These are phyloP conservation scores for Mrakia blollopis DNA, from an alignment of 768 basidiomycete species.

Conservation along the genomic window DNA sequence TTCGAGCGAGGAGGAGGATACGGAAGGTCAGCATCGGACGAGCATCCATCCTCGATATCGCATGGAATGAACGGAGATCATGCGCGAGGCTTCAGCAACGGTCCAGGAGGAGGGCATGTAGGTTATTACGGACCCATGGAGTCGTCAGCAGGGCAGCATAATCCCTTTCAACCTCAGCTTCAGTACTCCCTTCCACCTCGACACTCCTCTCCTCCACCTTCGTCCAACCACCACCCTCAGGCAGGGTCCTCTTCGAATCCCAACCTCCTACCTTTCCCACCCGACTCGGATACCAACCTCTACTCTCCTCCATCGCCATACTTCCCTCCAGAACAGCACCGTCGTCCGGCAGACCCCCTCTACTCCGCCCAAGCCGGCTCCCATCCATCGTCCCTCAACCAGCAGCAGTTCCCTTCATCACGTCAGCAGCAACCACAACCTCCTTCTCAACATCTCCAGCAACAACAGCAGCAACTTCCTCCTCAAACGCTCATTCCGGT, in stretches of 20 bases:
- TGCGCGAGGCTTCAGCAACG: neutral
- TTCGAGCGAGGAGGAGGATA: neutral
- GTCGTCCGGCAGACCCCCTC: slow-evolving; percentile 42
- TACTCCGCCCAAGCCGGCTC: slow-evolving; percentile 33
- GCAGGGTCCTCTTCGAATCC: slow-evolving; percentile 20
- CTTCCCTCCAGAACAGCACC: slow-evolving; percentile 41
- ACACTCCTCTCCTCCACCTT: slow-evolving; percentile 25
- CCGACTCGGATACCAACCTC: slow-evolving; percentile 35
- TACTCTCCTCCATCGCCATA: slow-evolving; percentile 39
- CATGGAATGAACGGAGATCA: neutral
- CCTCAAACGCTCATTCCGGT: slow-evolving; percentile 9
- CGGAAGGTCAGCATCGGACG: slow-evolving; percentile 2
- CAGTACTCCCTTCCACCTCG: slow-evolving; percentile 15
- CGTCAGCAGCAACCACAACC: slow-evolving; percentile 14
- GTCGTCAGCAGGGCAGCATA: neutral
- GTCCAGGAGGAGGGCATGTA: neutral
- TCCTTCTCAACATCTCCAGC: slow-evolving; percentile 7
- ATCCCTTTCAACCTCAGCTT: neutral
- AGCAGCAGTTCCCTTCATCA: slow-evolving; percentile 6
- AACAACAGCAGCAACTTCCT: slow-evolving; percentile 15
- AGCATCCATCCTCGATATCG: neutral
- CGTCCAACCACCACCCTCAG: slow-evolving; percentile 7
- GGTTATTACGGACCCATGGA: neutral
- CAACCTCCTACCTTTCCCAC: slow-evolving; percentile 35
- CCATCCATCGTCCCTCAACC: slow-evolving; percentile 1